Conservation (phyloP, 345 rosid species). For the Acer yangbiense region DNA sequence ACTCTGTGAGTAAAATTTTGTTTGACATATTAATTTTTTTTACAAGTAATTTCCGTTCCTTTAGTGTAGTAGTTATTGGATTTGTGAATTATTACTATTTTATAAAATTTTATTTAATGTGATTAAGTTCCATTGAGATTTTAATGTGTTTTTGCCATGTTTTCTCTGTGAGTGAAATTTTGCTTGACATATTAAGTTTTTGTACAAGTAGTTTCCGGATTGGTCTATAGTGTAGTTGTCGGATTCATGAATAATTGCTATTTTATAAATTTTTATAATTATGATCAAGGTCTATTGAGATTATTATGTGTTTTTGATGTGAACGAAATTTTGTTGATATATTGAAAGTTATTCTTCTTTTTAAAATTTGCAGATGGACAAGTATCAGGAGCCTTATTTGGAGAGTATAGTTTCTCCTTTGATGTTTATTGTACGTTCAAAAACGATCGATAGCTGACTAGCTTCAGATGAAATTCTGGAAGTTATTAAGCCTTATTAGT, state of each 20-base stretch:
- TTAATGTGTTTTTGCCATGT: too few relatives aligned
- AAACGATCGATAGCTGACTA: constrained; percentile 51
- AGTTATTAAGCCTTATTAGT: constrained; percentile 82
- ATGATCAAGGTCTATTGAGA: neutral
- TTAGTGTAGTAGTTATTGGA: neutral
- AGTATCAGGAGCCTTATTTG: constrained; percentile 91
- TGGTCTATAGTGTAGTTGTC: too few relatives aligned
- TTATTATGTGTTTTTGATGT: too few relatives aligned
- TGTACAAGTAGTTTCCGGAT: too few relatives aligned
- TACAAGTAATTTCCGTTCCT: neutral
- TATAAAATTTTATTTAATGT: neutral
- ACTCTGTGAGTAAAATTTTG: neutral
- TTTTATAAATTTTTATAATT: neutral
- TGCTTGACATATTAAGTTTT: neutral
- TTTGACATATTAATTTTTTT: neutral
- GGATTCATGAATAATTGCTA: too few relatives aligned
- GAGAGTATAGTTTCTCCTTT: constrained; percentile 82
- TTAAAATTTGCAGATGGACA: constrained; percentile 62
- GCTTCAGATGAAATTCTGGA: constrained; percentile 56
- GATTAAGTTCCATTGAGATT: neutral
- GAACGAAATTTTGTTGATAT: neutral
- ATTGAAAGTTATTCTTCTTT: neutral
- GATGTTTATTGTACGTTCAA: constrained; percentile 70
- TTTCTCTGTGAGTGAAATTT: neutral
- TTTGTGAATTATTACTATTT: neutral